A percentile compares a stretch with the other conserved stretches of the same genome.
phyloP scores from a whole-genome alignment of 805 yeast genomes.

The Isabelozyma gotoi region DNA sequence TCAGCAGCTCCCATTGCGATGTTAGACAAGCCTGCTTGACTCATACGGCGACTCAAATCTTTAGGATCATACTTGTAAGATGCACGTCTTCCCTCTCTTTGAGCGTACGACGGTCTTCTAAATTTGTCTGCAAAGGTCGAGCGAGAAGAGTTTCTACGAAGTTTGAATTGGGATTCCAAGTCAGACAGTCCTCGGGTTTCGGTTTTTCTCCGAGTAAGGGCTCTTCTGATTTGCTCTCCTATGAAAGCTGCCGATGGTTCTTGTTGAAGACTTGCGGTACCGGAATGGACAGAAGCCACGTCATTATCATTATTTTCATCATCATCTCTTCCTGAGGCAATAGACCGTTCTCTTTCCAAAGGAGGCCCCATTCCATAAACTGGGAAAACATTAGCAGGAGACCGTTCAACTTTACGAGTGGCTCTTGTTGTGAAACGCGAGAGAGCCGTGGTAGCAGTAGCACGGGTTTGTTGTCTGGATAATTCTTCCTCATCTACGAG shows the following conservation, averaged over 20 bases:
- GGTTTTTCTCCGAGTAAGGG: slow-evolving; percentile 10
- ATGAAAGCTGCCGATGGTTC: slow-evolving; percentile 17
- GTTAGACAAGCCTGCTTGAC: slow-evolving; percentile 13
- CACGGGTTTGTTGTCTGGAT: slow-evolving; percentile 9
- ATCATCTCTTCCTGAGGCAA: slow-evolving; percentile 40
- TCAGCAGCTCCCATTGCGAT: slow-evolving; percentile 13
- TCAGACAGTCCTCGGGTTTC: slow-evolving; percentile 3
- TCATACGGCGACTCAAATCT: slow-evolving; percentile 10
- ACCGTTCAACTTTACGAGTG: slow-evolving; percentile 17
- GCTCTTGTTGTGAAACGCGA: slow-evolving; percentile 7
- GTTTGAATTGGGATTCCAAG: slow-evolving; percentile 5
- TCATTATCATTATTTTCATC: not conserved
- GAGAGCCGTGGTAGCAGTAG: slow-evolving; percentile 3
- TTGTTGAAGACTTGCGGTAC: not conserved
- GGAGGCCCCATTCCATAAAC: slow-evolving; percentile 78
- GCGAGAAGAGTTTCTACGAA: not conserved
- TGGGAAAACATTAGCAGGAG: slow-evolving; percentile 80
- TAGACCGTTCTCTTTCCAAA: slow-evolving; percentile 51
- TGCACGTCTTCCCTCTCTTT: not conserved
- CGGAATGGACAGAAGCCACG: not conserved
- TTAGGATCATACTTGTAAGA: not conserved
- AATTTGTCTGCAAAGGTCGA: not conserved
- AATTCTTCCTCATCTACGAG: slow-evolving; percentile 2
- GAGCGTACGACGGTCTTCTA: not conserved
- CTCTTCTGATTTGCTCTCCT: slow-evolving; percentile 17